Evolutionary conservation across 2,329 filamentous ascomycete species (phyloP), one percentile per base, ranked within the genome.

Genomic region (Trichophyton benhamiae): DNA sequence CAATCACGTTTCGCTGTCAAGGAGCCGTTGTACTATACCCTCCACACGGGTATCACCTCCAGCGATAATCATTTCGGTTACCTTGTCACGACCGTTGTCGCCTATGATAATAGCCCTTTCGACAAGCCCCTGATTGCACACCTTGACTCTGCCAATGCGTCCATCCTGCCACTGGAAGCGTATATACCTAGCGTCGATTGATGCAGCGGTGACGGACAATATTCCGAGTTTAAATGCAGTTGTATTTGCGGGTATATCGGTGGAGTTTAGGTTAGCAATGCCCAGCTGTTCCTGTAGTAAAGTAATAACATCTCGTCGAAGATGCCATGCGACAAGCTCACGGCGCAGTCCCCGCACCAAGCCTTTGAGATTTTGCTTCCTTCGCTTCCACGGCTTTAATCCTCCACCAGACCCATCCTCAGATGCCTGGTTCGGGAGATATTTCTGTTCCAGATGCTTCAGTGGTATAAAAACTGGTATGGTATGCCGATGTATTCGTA

Each of bases 391-490:
- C 13, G 67, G 61, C 44, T 68, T 68, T 11, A 57, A 61, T 46
- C 17, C 60, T 15, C 64, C 61, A 11, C 59, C 58, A 33, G 61
- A 60, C 17, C 65, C 66, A 9, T 62, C 63, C 3, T 60, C 62
- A 30, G 66, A 65, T 2, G 62, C 63, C 1, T 67, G 63, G 3
- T 63, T 22, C 4, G 70, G 66, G 1, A 78, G 69, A 64, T 75
- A 77, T 13, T 66, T 64, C 15, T 68, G 63, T 64, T 74, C 74
- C 8, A 78, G 66, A 38, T 70, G 70, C 8, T 70, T 63, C 8
- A 78, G 61, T 0, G 76, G 70, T 17, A 79, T 76, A 60, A 78
- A 76, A 0, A 72, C 68, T 3, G 77, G 77, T n/a, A 78, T 72
- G 0, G 77, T 78, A 66, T 78, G 77, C 13, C 72, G 68, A 62